These are phyloP conservation scores for Sicyos edulis DNA, from an alignment of 306 rosid genomes.

Conservation along the genomic window DNA sequence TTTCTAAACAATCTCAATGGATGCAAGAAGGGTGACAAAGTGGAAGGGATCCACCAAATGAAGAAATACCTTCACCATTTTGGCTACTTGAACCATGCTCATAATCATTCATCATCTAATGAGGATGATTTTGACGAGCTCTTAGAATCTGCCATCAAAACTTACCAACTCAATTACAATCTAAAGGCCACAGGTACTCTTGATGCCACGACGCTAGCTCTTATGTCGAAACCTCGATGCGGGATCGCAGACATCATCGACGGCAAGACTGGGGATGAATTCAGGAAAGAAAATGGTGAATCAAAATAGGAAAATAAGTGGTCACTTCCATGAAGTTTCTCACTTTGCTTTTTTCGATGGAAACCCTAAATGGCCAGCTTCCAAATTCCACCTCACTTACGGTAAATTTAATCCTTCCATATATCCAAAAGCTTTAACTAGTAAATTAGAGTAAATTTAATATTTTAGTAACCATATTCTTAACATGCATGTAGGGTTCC, in stretches of 20 bases:
- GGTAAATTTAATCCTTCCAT: neutral
- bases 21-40: too few species aligned
- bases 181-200: constrained; percentile 26
- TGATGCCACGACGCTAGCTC: constrained; percentile 9
- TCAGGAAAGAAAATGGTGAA: neutral
- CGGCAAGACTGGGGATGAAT: neutral
- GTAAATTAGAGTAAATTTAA: neutral
- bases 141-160: constrained; percentile 26
- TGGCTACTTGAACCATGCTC: neutral
- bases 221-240: constrained; percentile 26
- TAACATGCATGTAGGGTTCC: constrained; percentile 12
- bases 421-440: too few species aligned
- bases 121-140: constrained; percentile 23
- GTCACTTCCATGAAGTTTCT: constrained; percentile 18
- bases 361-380: constrained; percentile 14
- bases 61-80: too few species aligned
- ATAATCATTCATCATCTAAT: neutral
- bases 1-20: constrained; percentile 6
- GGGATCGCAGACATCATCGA: constrained; percentile 19
- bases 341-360: constrained; percentile 14
- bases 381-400: constrained; percentile 16
- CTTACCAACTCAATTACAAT: constrained; percentile 26
- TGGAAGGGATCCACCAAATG: too few species aligned
- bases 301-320: constrained; percentile 1
- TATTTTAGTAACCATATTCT: neutral